phyloP scores from a whole-genome alignment of 306 rosid genomes.

The Nissolia schottii region DNA sequence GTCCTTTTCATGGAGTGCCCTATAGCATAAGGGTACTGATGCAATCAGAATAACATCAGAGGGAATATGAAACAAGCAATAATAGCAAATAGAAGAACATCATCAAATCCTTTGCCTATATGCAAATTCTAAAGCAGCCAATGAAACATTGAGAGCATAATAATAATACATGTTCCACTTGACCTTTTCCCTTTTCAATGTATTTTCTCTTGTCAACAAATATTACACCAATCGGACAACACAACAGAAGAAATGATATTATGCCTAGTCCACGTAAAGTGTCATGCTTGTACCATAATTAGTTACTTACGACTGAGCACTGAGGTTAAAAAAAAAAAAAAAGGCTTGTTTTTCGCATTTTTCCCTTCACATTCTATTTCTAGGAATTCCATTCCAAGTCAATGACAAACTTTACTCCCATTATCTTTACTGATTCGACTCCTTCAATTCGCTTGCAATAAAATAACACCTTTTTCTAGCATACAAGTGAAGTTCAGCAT shows the following conservation, averaged over 20 bases:
- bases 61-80: conserved; percentile 12
- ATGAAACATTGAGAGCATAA: conserved; percentile 12
- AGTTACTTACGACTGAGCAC: conserved; percentile 10
- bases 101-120: conserved; percentile 21
- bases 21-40: conserved; percentile 32
- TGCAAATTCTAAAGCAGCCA: conserved; percentile 32
- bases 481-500: not conserved
- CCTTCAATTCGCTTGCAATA: not conserved
- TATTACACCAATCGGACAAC: conserved; percentile 31
- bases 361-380: conserved; percentile 3
- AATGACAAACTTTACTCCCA: conserved; percentile 23
- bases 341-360: not conserved
- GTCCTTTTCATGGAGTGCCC: conserved; percentile 97
- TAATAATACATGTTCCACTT: conserved; percentile 13
- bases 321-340: not conserved
- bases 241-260: conserved; percentile 20
- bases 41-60: conserved; percentile 22
- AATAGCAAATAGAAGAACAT: too few relatives aligned
- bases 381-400: conserved; percentile 11
- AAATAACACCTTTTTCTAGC: not conserved
- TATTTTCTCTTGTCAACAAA: conserved; percentile 22
- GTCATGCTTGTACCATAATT: not conserved
- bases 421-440: conserved; percentile 19
- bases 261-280: conserved; percentile 7
- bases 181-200: conserved; percentile 19